Evolutionary conservation across 257 asterid genomes (phyloP).

Genomic region (Jacaranda copaia): DNA sequence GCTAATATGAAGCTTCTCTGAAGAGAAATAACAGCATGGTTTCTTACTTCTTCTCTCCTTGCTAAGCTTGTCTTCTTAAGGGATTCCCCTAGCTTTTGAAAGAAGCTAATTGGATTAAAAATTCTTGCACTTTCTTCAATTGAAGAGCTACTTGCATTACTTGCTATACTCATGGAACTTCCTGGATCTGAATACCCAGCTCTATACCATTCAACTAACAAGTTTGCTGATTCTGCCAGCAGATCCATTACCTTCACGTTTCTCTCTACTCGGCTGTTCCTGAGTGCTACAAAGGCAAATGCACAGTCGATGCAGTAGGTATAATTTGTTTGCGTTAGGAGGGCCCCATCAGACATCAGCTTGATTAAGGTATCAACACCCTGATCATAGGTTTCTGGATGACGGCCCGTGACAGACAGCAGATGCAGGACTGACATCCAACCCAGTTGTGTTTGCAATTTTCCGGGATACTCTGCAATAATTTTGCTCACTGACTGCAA

Average conservation of each 20-base stretch:
- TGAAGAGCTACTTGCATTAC: constrained; percentile 52
- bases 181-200: constrained; percentile 83
- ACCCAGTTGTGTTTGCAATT: constrained; percentile 67
- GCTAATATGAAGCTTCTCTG: constrained; percentile 72
- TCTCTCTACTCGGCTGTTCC: constrained; percentile 77
- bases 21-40: constrained; percentile 79
- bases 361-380: constrained; percentile 69
- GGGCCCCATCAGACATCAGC: constrained; percentile 61
- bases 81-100: constrained; percentile 80
- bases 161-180: constrained; percentile 46
- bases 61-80: constrained; percentile 89
- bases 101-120: constrained; percentile 60
- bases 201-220: constrained; percentile 80
- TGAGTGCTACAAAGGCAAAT: constrained; percentile 81
- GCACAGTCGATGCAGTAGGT: constrained; percentile 82
- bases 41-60: constrained; percentile 84
- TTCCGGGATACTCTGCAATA: constrained; percentile 65
- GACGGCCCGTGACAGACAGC: constrained; percentile 87
- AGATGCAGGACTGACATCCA: constrained; percentile 87
- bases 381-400: constrained; percentile 79
- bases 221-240: constrained; percentile 68
- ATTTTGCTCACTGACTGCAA: constrained; percentile 65
- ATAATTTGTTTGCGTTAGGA: constrained; percentile 67
- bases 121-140: constrained; percentile 63
- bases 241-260: constrained; percentile 76